Base-by-base conservation (phyloP, 129 eudicot genomes). In the Flaveria sonorensis region DNA sequence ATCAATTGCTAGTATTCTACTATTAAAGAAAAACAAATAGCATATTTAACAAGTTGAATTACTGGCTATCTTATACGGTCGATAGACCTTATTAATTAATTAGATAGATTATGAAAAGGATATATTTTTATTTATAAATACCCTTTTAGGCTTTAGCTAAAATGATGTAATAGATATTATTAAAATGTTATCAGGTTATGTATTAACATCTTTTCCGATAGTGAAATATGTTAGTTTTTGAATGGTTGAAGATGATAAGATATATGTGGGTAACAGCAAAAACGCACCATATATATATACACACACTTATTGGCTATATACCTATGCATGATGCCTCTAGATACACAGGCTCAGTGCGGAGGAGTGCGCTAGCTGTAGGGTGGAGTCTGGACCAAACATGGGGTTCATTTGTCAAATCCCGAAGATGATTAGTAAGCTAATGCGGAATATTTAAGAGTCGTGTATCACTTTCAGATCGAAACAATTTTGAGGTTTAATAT, bases 201-300 rank as follows among this genome's bases (percentile, higher is more conserved):
- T 36, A 36, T 5, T 21, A 24, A 0, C 20, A 21, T 24, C 53
- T 13, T 14, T 6, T 14, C 10, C 2, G 15, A 28, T 24, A 10
- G 66, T 21, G 15, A 73, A 56, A 39, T n/a, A 28, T 5, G 59
- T 23, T 59, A 8, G 50, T 60, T 74, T 3, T 8, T 42, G 48
- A 75, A 28, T 64, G 73, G 50, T 32, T 76, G 47, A 19, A 64
- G 32, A 45, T 45, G 42, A 57, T n/a, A 12, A 69, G 62, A 77
- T n/a, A n/a, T n/a, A n/a, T 77, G 82, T 77, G 78, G 77, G 77
- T 57, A 83, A 81, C 88, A 81, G 86, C 85, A 77, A 74, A 77
- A 82, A n/a, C 56, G 82, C 83, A 73, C 86, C 63, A 81, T 62
- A 30, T 26, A 26, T 30, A 30, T 30, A n/a, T n/a, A n/a, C n/a